phyloP scores from a whole-genome alignment of 805 yeast genomes.

The Zygosaccharomyces pseudorouxii region DNA sequence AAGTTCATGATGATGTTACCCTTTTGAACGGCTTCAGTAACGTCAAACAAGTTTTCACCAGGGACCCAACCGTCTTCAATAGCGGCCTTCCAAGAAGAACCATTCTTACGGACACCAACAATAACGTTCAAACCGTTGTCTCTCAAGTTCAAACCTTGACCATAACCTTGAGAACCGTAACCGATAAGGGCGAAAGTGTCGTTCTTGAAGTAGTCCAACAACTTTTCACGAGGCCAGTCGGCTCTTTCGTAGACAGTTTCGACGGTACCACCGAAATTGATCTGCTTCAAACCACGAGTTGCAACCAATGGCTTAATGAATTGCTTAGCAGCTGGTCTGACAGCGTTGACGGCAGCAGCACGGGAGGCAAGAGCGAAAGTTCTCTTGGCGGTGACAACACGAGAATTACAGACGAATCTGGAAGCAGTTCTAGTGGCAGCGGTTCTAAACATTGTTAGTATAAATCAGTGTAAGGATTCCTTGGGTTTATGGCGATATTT shows the following conservation, averaged over 20 bases:
- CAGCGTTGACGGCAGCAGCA: conserved; percentile 40
- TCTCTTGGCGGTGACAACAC: conserved; percentile 55
- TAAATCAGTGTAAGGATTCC: not conserved
- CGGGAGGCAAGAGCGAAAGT: conserved; percentile 50
- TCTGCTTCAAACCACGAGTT: conserved; percentile 89
- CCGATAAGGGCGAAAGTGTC: conserved; percentile 97
- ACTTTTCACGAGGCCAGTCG: conserved; percentile 99
- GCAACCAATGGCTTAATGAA: conserved; percentile 46
- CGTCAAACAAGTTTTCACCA: conserved; percentile 95
- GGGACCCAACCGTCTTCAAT: conserved; percentile 99
- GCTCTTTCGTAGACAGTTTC: conserved; percentile 97
- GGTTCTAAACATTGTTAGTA: not conserved
- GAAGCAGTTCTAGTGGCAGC: conserved; percentile 38
- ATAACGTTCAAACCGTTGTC: conserved; percentile 98
- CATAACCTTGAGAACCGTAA: conserved; percentile 99
- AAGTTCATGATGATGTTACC: conserved; percentile 97
- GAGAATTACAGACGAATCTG: conserved; percentile 38
- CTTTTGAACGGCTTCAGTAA: conserved; percentile 82
- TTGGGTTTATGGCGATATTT: not conserved
- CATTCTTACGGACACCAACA: conserved; percentile 96
- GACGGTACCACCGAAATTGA: conserved; percentile 93
- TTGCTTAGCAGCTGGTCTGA: conserved; percentile 58
- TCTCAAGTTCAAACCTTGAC: conserved; percentile 98
- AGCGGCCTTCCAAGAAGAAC: conserved; percentile 99
- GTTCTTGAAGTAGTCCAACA: conserved; percentile 92